Base-by-base conservation (phyloP, 495 filamentous ascomycete species). In the Penicillium coprophilum region DNA sequence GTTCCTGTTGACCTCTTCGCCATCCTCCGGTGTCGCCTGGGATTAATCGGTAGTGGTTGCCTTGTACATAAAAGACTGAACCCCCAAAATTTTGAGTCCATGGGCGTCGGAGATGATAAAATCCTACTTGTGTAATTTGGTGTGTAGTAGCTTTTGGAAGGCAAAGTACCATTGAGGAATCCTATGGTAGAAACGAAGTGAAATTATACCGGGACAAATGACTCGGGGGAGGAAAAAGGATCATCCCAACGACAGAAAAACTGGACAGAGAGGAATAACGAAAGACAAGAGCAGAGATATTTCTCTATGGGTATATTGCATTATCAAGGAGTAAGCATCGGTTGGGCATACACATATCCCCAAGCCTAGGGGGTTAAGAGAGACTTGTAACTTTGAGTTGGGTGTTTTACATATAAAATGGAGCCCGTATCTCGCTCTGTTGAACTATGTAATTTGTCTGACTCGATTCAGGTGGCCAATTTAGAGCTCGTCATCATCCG, bases 401-500 rank as follows among this genome's bases (percentile, higher is more conserved):
- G 34, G 34, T 38, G 34, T n/a, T 50, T 6, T 31, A 10, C n/a
- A 31, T 20, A 30, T 47, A 19, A 8, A 4, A 50, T 50, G 47
- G 15, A 34, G 23, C 27, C 5, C 5, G 9, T 13, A 51, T 40
- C 8, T 12, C 28, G 34, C 8, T 31, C 20, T 4, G 11, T 21
- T 41, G 19, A 50, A 30, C 11, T 27, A 13, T 12, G 24, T 2
- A 27, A 27, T 20, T 40, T 21, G 6, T 38, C 17, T 50, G 8
- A 30, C 10, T 40, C 8, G 27, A 19, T 39, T 15, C 21, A 32
- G 17, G 38, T 17, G 15, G 10, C 27, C 34, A 47, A 0, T 49
- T 70, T 59, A 81, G 57, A 82, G 61, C 55, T 82, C 79, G 59
- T 83, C 80, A 58, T 83, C 80, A 62, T 83, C 80, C 3, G 71